A percentile compares a stretch with the other conserved stretches of the same genome.
phyloP scores from a whole-genome alignment of 2,329 filamentous ascomycete genomes.

The Alternaria infectoria region DNA sequence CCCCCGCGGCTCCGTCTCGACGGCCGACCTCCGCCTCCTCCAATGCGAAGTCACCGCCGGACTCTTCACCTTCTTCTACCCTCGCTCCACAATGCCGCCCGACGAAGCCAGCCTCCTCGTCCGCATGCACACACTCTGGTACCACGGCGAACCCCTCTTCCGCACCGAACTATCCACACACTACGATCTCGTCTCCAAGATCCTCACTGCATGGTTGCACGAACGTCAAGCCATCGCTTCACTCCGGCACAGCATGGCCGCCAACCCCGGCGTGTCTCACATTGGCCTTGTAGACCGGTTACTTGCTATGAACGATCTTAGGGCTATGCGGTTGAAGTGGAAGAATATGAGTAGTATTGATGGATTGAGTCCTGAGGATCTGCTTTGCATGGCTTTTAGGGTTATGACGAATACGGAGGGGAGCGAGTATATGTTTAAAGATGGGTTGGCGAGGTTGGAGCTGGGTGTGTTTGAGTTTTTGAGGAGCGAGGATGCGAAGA shows the following conservation, averaged over 20 bases:
- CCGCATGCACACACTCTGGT: conserved; percentile 39
- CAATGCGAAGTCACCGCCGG: conserved; percentile 43
- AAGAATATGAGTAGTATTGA: conserved; percentile 45
- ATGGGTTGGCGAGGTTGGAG: conserved; percentile 38
- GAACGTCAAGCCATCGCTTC: conserved; percentile 39
- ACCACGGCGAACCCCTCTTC: conserved; percentile 31
- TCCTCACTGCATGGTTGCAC: conserved; percentile 41
- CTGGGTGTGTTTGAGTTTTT: conserved; percentile 41
- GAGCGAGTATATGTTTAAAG: conserved; percentile 43
- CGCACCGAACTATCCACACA: conserved; percentile 32
- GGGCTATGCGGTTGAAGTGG: conserved; percentile 44
- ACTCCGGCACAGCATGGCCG: conserved; percentile 29
- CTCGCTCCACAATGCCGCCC: conserved; percentile 25
- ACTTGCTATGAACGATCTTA: conserved; percentile 43
- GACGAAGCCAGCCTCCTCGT: conserved; percentile 35
- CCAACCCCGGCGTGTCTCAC: conserved; percentile 31
- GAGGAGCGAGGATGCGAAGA: conserved; percentile 39
- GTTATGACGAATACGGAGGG: conserved; percentile 44
- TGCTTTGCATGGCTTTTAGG: conserved; percentile 41
- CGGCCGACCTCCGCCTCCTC: conserved; percentile 30
- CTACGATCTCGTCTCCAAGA: conserved; percentile 35
- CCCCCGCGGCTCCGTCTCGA: conserved; percentile 9
- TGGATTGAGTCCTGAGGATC: conserved; percentile 40
- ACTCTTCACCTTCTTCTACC: conserved; percentile 41
- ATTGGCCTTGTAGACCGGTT: conserved; percentile 40